Conservation (phyloP, 1,284 basidiomycete species). For the Puccinia horiana region DNA sequence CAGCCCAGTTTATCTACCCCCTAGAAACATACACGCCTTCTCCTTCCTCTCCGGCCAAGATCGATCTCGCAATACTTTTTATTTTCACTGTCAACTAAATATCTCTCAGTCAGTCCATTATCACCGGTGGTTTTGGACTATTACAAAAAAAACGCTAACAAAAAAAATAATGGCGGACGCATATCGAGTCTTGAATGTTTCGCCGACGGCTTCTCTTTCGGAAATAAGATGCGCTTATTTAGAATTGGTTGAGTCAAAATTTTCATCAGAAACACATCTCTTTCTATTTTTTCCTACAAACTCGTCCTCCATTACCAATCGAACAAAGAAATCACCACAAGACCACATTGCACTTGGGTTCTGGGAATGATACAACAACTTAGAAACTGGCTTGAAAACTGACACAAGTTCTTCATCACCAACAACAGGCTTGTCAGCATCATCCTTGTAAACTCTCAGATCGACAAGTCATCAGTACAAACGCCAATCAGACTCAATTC, state of each 20-base stretch:
- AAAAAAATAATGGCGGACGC: conserved; percentile 13
- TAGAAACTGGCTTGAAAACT: neutral
- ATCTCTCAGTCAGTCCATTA: neutral
- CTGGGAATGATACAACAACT: no score
- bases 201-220: neutral
- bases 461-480: neutral
- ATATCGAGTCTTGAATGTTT: conserved; percentile 32
- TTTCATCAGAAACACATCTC: neutral
- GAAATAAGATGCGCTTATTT: conserved; percentile 20
- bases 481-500: conserved; percentile 20
- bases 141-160: neutral
- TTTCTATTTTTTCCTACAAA: no score
- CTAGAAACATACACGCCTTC: neutral
- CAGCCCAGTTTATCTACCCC: neutral
- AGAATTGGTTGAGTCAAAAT: conserved; percentile 7
- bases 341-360: no score
- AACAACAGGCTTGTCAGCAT: conserved; percentile 26
- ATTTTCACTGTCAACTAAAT: no score
- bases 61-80: no score
- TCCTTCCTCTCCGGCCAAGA: neutral
- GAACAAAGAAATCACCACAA: no score
- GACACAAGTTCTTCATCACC: neutral
- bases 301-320: neutral
- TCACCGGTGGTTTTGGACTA: conserved; percentile 1
- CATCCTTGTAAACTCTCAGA: conserved; percentile 29